Percentiles rank a stretch among this genome's conserved stretches.
Evolutionary conservation across 2,329 filamentous ascomycete genomes (phyloP).

Genomic region (Phialophora expanda): DNA sequence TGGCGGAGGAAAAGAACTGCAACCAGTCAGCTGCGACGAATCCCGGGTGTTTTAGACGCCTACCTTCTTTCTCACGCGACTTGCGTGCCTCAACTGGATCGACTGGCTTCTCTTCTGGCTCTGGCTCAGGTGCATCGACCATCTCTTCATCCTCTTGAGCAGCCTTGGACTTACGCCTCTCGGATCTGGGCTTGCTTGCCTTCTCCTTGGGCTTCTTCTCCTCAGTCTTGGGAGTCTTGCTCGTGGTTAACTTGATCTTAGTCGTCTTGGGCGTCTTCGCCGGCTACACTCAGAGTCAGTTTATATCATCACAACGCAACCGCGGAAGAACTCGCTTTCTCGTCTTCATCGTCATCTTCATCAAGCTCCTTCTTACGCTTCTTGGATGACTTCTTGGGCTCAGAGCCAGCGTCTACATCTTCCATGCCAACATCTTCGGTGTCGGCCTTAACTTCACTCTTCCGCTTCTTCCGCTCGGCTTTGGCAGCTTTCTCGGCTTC

Average conservation of each 20-base stretch:
- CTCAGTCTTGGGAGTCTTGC: slow-evolving; percentile 62
- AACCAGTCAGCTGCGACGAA: slow-evolving; percentile 32
- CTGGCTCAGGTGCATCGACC: slow-evolving; percentile 55
- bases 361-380: slow-evolving; percentile 80
- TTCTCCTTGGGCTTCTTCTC: slow-evolving; percentile 61
- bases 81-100: slow-evolving; percentile 62
- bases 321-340: slow-evolving; percentile 59
- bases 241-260: slow-evolving; percentile 59
- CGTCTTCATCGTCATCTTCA: slow-evolving; percentile 74
- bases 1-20: slow-evolving; percentile 89
- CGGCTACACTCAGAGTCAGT: slow-evolving; percentile 52
- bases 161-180: slow-evolving; percentile 65
- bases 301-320: not conserved
- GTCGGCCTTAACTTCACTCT: slow-evolving; percentile 48
- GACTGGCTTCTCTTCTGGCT: slow-evolving; percentile 59
- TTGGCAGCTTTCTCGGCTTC: slow-evolving; percentile 64
- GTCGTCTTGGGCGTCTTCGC: slow-evolving; percentile 69
- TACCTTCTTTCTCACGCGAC: slow-evolving; percentile 62
- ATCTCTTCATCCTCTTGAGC: slow-evolving; percentile 63
- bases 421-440: slow-evolving; percentile 57
- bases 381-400: slow-evolving; percentile 65
- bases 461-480: slow-evolving; percentile 57
- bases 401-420: slow-evolving; percentile 56
- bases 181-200: slow-evolving; percentile 60
- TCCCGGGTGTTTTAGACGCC: slow-evolving; percentile 53